Evolutionary conservation across 2,329 filamentous ascomycete genomes (phyloP).

Genomic region (Penicillium sp.): DNA sequence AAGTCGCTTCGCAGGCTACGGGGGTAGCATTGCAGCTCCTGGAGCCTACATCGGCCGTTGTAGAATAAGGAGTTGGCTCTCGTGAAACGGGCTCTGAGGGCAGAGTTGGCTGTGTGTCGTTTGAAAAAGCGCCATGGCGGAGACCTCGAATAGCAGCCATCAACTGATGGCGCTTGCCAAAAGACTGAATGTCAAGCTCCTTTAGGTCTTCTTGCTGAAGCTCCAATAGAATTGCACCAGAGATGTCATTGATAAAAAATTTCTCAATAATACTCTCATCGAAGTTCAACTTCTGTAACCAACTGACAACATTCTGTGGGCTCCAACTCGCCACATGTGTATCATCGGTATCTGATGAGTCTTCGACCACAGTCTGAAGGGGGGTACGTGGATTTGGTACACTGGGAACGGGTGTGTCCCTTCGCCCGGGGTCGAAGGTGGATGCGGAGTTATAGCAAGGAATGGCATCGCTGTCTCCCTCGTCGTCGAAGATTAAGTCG

Average conservation of each 20-base stretch:
- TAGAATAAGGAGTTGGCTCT: not conserved
- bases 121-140: conserved; percentile 31
- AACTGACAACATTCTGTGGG: not conserved
- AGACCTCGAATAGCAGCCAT: conserved; percentile 61
- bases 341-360: not conserved
- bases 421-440: not conserved
- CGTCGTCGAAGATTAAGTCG: conserved; percentile 18
- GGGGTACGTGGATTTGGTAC: not conserved
- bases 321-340: not conserved
- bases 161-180: conserved; percentile 62
- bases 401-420: not conserved
- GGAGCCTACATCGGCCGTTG: not conserved
- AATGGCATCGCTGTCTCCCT: not conserved
- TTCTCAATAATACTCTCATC: conserved; percentile 65
- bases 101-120: not conserved
- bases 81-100: not conserved
- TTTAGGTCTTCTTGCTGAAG: conserved; percentile 74
- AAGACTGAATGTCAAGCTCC: conserved; percentile 63
- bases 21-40: not conserved
- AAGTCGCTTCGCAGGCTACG: not conserved
- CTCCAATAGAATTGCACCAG: conserved; percentile 81
- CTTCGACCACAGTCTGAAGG: not conserved
- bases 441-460: not conserved
- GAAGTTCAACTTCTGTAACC: conserved; percentile 1
- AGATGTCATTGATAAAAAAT: conserved; percentile 91